phyloP scores from a whole-genome alignment of 345 rosid species.

The Clausena lansium region DNA sequence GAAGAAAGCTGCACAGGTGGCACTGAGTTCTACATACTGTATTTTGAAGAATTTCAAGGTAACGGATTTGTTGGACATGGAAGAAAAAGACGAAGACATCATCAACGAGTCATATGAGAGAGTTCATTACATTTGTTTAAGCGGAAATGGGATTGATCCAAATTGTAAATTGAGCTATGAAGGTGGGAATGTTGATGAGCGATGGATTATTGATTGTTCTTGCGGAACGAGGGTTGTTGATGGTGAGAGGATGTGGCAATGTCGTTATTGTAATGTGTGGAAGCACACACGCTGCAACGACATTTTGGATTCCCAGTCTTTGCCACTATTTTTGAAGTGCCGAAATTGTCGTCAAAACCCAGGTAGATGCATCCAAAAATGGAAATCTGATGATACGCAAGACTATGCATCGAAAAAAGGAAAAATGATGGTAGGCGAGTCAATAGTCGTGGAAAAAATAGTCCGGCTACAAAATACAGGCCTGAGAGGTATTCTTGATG shows the following conservation, averaged over 20 bases:
- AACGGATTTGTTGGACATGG: constrained; percentile 45
- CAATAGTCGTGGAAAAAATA: too few relatives aligned
- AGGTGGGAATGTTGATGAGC: constrained; percentile 54
- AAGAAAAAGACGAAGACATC: constrained; percentile 35
- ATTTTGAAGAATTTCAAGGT: constrained; percentile 48
- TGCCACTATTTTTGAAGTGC: constrained; percentile 74
- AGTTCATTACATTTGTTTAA: constrained; percentile 47
- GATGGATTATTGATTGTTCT: constrained; percentile 68
- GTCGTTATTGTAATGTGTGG: constrained; percentile 84
- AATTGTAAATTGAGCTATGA: constrained; percentile 43
- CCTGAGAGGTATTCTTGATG: too few relatives aligned
- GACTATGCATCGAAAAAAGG: too few relatives aligned
- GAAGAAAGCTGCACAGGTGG: constrained; percentile 50
- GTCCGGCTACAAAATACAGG: too few relatives aligned
- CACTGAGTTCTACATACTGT: constrained; percentile 67
- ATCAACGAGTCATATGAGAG: not conserved
- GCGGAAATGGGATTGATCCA: constrained; percentile 49
- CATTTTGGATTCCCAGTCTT: constrained; percentile 55
- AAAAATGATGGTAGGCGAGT: too few relatives aligned
- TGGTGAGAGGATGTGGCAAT: constrained; percentile 86
- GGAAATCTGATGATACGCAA: too few relatives aligned
- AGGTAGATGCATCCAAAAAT: too few relatives aligned
- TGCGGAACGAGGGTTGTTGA: constrained; percentile 84
- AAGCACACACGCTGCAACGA: constrained; percentile 83
- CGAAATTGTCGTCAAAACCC: constrained; percentile 26